Base-by-base conservation (phyloP, 208 protist species). In the Plasmodiophora brassicae region DNA sequence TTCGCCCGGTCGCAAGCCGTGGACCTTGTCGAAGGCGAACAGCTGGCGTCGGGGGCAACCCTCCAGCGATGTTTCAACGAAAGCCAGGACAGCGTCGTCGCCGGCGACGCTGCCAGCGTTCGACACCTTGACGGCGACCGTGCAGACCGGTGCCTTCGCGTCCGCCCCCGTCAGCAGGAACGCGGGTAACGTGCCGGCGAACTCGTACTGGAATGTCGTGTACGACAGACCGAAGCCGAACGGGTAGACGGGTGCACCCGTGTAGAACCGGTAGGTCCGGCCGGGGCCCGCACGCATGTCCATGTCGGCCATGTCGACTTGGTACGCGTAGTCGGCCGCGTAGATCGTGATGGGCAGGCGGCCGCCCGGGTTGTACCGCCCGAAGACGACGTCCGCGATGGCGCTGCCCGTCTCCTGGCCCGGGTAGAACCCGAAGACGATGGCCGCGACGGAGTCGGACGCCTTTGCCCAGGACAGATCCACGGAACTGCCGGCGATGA, bases 211-310 rank as follows among this genome's bases (percentile, higher is more conserved):
- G 88, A 91, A 90, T 0, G 22, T 84, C 1, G 89, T 84, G 53
- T 90, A 92, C 1, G 46, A 78, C 32, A 92, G 84, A 84, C 89
- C 89, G 36, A 41, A 86, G 22, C 78, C 90, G 57, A 90, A 92
- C 14, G 78, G 90, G 5, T 46, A 50, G 35, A 92, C 54, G 0
- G 90, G 78, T 28, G 0, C 71, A 35, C 91, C 91, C 46, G 71
- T 90, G 88, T 93, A 93, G 60, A 91, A 93, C 43, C 91, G 91
- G 54, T 93, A 90, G 0, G 91, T 93, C 38, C 87, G 85, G 35
- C 91, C 91, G 0, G 85, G 71, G 71, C 85, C 87, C 0, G 86
- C 39, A 43, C 85, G 78, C 90, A 92, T 89, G 54, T 54, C 36
- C 78, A 90, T 87, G 50, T 91, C 86, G 87, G 78, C 32, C n/a